These are phyloP conservation scores for Carex pumila DNA, from an alignment of 176 grass and related monocot species.

Conservation along the genomic window DNA sequence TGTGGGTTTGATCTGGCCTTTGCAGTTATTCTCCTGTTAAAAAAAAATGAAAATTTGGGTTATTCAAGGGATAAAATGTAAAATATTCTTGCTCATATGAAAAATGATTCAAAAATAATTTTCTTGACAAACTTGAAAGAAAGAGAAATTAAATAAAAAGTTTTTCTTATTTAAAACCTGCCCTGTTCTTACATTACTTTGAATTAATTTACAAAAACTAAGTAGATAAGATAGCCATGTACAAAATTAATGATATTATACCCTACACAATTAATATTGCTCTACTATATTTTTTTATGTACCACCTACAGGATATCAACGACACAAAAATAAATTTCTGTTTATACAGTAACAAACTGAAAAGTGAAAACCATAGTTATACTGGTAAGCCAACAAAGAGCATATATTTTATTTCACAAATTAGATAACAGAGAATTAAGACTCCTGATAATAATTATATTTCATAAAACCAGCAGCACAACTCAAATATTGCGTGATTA, in stretches of 20 bases:
- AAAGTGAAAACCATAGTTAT: background rate
- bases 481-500: background rate
- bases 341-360: background rate
- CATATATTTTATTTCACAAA: background rate
- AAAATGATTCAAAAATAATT: background rate
- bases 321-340: background rate
- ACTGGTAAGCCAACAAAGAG: background rate
- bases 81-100: background rate
- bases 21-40: background rate
- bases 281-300: background rate
- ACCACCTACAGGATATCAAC: background rate
- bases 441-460: background rate
- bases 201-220: background rate
- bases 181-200: background rate
- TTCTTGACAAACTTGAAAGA: background rate
- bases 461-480: background rate
- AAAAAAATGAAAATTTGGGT: background rate
- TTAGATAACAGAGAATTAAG: background rate
- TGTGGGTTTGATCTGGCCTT: background rate
- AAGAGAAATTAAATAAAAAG: background rate
- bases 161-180: background rate
- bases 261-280: background rate
- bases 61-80: background rate
- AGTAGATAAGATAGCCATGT: background rate
- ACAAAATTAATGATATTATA: background rate